Percentiles rank a stretch among this genome's conserved stretches.
Conservation (phyloP, 768 basidiomycete genomes). For the Termitomyces sp. region DNA sequence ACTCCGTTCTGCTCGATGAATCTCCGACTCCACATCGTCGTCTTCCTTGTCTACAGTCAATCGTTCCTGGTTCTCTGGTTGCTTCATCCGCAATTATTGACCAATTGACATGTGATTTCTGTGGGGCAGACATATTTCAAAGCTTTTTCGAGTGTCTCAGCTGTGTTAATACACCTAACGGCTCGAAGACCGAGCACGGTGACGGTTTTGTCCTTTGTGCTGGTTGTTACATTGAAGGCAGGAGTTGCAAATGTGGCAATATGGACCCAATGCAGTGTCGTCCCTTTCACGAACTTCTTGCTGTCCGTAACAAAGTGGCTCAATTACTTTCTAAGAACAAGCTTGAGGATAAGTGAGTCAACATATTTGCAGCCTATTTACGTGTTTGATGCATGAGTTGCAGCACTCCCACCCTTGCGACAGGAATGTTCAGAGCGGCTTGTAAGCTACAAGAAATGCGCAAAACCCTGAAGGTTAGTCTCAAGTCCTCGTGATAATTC, state of each 20-base stretch:
- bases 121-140: slow-evolving; percentile 76
- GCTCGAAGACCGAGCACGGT: slow-evolving; percentile 19
- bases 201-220: slow-evolving; percentile 57
- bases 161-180: slow-evolving; percentile 27
- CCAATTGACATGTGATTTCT: slow-evolving; percentile 66
- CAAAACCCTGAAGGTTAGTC: slow-evolving; percentile 8
- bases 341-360: background rate
- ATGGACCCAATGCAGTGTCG: slow-evolving; percentile 63
- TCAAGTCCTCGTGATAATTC: background rate
- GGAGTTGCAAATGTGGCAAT: slow-evolving; percentile 55
- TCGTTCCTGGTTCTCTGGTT: background rate
- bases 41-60: slow-evolving; percentile 14
- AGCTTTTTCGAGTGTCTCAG: slow-evolving; percentile 68
- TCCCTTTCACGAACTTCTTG: slow-evolving; percentile 40
- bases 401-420: background rate
- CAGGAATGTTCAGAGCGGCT: slow-evolving; percentile 23
- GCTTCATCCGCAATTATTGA: slow-evolving; percentile 13
- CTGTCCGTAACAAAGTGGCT: slow-evolving; percentile 29
- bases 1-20: slow-evolving; percentile 48
- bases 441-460: slow-evolving; percentile 20
- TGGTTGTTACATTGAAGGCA: slow-evolving; percentile 72
- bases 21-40: slow-evolving; percentile 21
- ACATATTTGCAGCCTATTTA: background rate
- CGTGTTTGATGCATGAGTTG: background rate
- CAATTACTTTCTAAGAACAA: slow-evolving; percentile 6